phyloP scores from a whole-genome alignment of 352 stramenopile genomes.

The Discostella stelligera region DNA sequence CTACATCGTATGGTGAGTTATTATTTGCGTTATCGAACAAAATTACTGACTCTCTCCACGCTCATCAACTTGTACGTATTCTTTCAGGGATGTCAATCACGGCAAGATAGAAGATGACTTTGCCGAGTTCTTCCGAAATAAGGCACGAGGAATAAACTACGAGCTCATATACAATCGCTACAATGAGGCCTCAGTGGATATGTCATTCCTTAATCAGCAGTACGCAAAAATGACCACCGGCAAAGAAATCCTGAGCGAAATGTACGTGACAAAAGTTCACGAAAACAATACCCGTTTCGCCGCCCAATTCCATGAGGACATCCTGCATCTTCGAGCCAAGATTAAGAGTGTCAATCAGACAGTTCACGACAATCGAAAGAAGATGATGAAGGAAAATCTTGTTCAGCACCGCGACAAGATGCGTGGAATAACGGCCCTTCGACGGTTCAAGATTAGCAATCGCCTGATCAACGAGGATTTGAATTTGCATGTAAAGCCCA shows the following conservation, averaged over 20 bases:
- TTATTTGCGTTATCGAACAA: background rate
- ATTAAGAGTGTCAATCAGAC: slow-evolving; percentile 53
- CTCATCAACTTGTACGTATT: slow-evolving; percentile 1
- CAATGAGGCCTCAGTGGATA: slow-evolving; percentile 17
- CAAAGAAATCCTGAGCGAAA: slow-evolving; percentile 43
- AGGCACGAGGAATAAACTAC: slow-evolving; percentile 41
- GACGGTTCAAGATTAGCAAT: slow-evolving; percentile 45
- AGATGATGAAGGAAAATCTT: slow-evolving; percentile 53
- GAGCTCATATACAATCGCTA: slow-evolving; percentile 54
- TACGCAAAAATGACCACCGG: slow-evolving; percentile 51
- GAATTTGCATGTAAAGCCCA: slow-evolving; percentile 45
- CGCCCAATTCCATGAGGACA: slow-evolving; percentile 39
- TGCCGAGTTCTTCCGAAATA: slow-evolving; percentile 43
- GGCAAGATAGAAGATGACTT: slow-evolving; percentile 54
- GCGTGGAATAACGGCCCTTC: slow-evolving; percentile 27
- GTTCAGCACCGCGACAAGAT: slow-evolving; percentile 33
- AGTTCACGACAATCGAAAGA: slow-evolving; percentile 51
- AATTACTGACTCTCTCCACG: background rate
- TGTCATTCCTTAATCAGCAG: slow-evolving; percentile 53
- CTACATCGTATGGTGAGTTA: slow-evolving; percentile 45
- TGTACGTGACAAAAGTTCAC: slow-evolving; percentile 48
- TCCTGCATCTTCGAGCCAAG: slow-evolving; percentile 32
- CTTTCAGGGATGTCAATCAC: slow-evolving; percentile 39
- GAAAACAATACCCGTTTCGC: slow-evolving; percentile 39
- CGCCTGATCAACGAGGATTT: slow-evolving; percentile 40